phyloP scores from a whole-genome alignment of 2,329 filamentous ascomycete genomes.

The Pleoardoris graminearum region DNA sequence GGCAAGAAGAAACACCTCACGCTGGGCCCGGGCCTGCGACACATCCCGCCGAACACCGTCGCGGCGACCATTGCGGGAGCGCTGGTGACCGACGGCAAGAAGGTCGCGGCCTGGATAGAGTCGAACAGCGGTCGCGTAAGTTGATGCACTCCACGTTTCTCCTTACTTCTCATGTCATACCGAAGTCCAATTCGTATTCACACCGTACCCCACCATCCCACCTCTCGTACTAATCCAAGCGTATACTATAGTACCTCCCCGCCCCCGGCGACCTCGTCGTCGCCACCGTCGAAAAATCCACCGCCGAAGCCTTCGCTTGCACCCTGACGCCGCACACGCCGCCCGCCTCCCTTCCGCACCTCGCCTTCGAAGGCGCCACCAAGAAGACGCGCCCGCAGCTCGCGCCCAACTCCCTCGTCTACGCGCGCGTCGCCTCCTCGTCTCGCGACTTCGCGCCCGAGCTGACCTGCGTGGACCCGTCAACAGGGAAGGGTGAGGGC shows the following conservation, averaged over 20 bases:
- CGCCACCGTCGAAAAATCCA: conserved; percentile 77
- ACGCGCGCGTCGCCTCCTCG: conserved; percentile 78
- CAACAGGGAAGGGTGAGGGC: conserved; percentile 86
- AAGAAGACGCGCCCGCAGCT: conserved; percentile 89
- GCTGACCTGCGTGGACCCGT: conserved; percentile 82
- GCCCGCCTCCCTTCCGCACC: conserved; percentile 73
- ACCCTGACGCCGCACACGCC: conserved; percentile 67
- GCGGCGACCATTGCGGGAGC: conserved; percentile 69
- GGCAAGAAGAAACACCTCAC: conserved; percentile 71
- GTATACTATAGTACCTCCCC: conserved; percentile 72
- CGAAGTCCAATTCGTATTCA: not conserved
- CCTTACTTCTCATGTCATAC: too few relatives aligned
- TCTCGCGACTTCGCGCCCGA: conserved; percentile 72
- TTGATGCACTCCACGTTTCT: conserved; percentile 4
- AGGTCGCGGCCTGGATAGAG: conserved; percentile 80
- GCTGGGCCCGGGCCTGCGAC: conserved; percentile 80
- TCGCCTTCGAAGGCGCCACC: conserved; percentile 90
- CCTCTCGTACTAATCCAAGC: not conserved
- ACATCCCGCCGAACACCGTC: conserved; percentile 76
- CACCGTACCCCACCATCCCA: not conserved
- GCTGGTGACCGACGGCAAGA: conserved; percentile 68
- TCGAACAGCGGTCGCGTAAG: conserved; percentile 69
- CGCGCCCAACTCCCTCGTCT: conserved; percentile 75
- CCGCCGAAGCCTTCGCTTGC: conserved; percentile 78
- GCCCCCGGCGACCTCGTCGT: conserved; percentile 84